These are phyloP conservation scores for Beauveria rudraprayagi DNA, from an alignment of 2,329 filamentous ascomycete genomes.

Conservation along the genomic window DNA sequence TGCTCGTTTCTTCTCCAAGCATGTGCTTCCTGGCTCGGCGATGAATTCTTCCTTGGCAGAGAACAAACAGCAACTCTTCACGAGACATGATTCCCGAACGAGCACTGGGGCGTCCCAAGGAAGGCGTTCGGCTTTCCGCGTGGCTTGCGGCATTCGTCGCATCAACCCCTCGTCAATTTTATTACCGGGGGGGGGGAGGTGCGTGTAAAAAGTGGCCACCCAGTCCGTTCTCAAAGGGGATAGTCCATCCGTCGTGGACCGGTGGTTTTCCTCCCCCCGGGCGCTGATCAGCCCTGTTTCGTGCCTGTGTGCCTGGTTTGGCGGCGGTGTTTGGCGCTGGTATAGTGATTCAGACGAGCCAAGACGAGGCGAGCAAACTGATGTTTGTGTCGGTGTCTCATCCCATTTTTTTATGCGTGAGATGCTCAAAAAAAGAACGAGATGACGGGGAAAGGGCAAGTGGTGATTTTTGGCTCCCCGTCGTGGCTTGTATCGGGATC, in stretches of 20 bases:
- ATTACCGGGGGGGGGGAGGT: neutral
- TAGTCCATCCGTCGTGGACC: neutral
- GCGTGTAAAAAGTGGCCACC: neutral
- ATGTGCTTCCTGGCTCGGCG: neutral
- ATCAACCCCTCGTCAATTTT: neutral
- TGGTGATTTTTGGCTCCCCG: neutral
- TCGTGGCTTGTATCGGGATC: constrained; percentile 2
- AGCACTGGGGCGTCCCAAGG: neutral
- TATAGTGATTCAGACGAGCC: neutral
- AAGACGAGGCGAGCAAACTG: neutral
- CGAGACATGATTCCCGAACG: constrained; percentile 1
- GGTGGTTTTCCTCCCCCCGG: no score
- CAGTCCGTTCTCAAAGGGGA: neutral
- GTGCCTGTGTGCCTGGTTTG: neutral
- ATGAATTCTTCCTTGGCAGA: neutral
- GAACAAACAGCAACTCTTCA: neutral
- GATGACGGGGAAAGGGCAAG: no score
- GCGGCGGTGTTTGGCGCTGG: no score
- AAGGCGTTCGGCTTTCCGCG: constrained; percentile 7
- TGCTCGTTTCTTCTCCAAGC: neutral
- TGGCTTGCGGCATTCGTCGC: constrained; percentile 8
- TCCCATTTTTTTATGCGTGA: neutral
- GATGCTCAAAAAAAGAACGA: neutral
- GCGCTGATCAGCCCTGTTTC: neutral
- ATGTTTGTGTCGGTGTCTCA: neutral